Base-by-base conservation (phyloP, 768 basidiomycete genomes). In the Hemileccinum rubropunctum region DNA sequence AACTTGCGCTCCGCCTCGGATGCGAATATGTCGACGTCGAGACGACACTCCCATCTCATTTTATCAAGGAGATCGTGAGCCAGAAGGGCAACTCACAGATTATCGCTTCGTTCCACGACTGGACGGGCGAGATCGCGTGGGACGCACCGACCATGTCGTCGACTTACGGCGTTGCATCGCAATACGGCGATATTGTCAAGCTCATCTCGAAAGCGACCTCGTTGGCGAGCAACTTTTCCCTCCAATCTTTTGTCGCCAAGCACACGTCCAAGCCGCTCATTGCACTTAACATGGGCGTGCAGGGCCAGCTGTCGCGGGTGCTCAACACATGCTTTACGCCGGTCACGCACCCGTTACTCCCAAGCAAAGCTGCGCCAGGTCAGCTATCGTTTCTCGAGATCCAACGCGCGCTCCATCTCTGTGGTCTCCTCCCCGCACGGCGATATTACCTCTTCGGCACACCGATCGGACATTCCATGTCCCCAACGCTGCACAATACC, bases 11-110 rank as follows among this genome's bases (percentile, higher is more conserved):
- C 28, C 84, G 86, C 44, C 70, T 90, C 33, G 95, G 88, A 7
- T 85, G 91, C 50, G 97, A 98, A 68, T 99, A 94, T 65, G 68
- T 98, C 56, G 97, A 98, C 58, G 79, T 97, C 42, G 95, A 99
- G 69, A 82, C 90, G 48, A 79, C 84, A 0, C 84, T 86, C 71
- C 80, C 89, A 0, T 76, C 82, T 54, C 75, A 79, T 42, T 61
- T 74, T 42, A 80, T 95, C 50, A 74, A 75, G 27, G 76, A 79
- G 3, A 71, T 98, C 38, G 67, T 74, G 23, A 59, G 72, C 12
- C 74, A 72, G 46, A 95, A 93, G 65, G 84, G 90, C 0, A 60
- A 70, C 35, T 88, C 93, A 0, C 77, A 85, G 57, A 81, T 98
- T 61, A 85, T 99, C 50, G 89, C 92, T 0, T 97, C 94, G 6